These are phyloP conservation scores for Lactuca sativa DNA, from an alignment of 129 eudicot species.

Conservation along the genomic window DNA sequence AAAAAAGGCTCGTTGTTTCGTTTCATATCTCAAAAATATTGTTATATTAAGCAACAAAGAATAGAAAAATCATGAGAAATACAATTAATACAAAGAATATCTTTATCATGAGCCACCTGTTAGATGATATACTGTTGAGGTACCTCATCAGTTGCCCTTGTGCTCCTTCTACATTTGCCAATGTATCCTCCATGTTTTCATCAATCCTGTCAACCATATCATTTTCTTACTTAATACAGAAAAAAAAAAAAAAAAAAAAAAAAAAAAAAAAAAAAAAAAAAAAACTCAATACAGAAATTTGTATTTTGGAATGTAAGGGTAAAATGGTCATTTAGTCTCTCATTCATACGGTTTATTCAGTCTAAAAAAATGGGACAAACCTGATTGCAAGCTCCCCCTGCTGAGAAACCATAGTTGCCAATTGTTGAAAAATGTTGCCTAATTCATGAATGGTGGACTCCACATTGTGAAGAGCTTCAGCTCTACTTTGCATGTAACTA, in stretches of 20 bases:
- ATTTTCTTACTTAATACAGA: too few species aligned
- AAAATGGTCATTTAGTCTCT: too few species aligned
- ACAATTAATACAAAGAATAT: constrained; percentile 79
- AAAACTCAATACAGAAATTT: too few species aligned
- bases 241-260: too few species aligned
- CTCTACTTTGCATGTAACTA: constrained; percentile 91
- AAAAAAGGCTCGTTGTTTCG: constrained; percentile 5
- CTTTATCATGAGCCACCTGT: constrained; percentile 89
- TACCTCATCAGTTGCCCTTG: constrained; percentile 80
- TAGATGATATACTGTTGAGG: constrained; percentile 84
- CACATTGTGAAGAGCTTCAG: constrained; percentile 88
- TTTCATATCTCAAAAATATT: constrained; percentile 17
- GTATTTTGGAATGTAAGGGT: too few species aligned
- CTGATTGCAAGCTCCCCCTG: constrained; percentile 95
- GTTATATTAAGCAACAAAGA: constrained; percentile 61
- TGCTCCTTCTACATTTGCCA: constrained; percentile 84
- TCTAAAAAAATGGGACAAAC: constrained; percentile 23
- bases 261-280: too few species aligned
- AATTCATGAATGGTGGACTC: constrained; percentile 93
- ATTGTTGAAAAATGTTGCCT: constrained; percentile 78
- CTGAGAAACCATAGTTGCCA: constrained; percentile 95
- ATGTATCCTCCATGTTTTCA: constrained; percentile 85
- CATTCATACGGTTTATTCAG: too few species aligned
- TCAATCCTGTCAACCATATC: constrained; percentile 55
- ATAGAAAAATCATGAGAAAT: constrained; percentile 80